Base-by-base conservation (phyloP, 805 yeast genomes). In the Torulaspora microellipsoides region DNA sequence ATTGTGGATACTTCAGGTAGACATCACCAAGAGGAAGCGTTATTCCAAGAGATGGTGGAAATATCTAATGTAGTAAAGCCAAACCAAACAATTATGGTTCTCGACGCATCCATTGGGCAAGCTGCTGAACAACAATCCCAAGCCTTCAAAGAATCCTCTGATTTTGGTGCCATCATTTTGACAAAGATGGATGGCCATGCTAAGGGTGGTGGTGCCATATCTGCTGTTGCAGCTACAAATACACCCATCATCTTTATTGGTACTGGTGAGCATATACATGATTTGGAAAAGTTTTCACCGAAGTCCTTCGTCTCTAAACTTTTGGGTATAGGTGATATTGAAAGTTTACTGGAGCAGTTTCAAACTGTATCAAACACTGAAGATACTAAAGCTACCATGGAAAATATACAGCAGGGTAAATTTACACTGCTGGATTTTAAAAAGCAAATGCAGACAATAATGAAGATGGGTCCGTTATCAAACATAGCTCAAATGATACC, bases 111-210 rank as follows among this genome's bases (percentile, higher is more conserved):
- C 1, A 91, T 91, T 52, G 99, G 99, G 62, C 99, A 91, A 69
- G 97, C 98, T 10, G 99, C 99, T 2, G 96, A 91, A 70, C 76
- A 84, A 7, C 99, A 91, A 67, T 87, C 96, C 4, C 77, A 76
- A 58, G 99, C 99, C 0, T 91, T 91, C 70, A 93, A 91, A 66
- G 96, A 90, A 40, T 79, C 90, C 27, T 74, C 96, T 4, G 82
- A 91, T 60, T 93, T 93, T 60, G 99, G 99, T 56, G 89, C 97
- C 20, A 91, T 91, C 51, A 84, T 91, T 47, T 75, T 91, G 60
- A 91, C 99, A 15, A 91, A 91, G 65, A 81, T 91, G 95, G 99
- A 91, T 67, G 98, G 98, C 40, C 97, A 93, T 59, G 99, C 98
- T 31, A 91, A 85, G 68, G 99, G 99, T 65, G 99, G 99, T 69